phyloP scores from a whole-genome alignment of 192 early-diverging fungal species.

The Paraglomus occultum region DNA sequence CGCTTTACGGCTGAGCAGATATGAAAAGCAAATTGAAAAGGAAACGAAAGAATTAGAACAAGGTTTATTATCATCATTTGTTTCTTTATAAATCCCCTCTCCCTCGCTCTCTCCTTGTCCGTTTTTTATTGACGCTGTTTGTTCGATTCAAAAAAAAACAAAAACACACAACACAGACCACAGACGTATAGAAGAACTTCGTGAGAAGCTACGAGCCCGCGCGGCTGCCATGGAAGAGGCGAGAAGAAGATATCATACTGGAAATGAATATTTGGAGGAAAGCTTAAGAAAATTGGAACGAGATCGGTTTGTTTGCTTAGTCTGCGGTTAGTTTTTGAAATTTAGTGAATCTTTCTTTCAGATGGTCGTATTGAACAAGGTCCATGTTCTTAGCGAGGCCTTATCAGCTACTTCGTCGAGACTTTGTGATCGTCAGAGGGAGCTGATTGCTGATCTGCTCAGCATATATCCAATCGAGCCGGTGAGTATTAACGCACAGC shows the following conservation, averaged over 20 bases:
- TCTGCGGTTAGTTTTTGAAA: conserved; percentile 29
- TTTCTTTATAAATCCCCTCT: background rate
- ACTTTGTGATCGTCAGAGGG: conserved; percentile 42
- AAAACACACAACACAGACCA: conserved; percentile 30
- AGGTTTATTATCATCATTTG: background rate
- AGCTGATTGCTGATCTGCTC: conserved; percentile 57
- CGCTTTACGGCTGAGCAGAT: conserved; percentile 36
- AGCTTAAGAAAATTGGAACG: conserved; percentile 44
- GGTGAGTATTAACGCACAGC: conserved; percentile 33
- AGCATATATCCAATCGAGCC: conserved; percentile 59
- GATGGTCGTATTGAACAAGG: conserved; percentile 32
- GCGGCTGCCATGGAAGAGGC: conserved; percentile 40
- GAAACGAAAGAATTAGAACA: conserved; percentile 41
- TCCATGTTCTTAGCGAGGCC: conserved; percentile 28
- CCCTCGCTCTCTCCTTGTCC: background rate
- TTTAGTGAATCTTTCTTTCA: conserved; percentile 26
- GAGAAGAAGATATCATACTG: conserved; percentile 34
- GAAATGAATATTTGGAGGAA: conserved; percentile 49
- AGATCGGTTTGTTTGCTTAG: conserved; percentile 40
- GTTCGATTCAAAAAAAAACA: background rate
- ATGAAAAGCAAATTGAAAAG: conserved; percentile 41
- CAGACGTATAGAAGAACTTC: conserved; percentile 27
- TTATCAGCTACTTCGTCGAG: conserved; percentile 20
- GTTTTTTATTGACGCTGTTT: background rate
- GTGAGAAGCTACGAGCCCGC: conserved; percentile 37